Base-by-base conservation (phyloP, 805 yeast species). In the Kazachstania bromeliacearum region DNA sequence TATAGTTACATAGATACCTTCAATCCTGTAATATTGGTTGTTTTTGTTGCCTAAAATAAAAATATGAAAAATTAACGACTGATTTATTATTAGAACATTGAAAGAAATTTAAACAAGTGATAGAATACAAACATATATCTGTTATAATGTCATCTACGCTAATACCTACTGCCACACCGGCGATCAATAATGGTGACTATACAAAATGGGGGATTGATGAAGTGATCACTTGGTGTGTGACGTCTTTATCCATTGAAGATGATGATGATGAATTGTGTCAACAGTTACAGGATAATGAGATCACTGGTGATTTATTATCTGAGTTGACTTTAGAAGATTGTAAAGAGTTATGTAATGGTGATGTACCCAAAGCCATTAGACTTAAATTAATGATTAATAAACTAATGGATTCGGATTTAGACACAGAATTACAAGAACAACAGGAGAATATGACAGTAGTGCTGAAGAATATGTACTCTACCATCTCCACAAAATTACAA, bases 261-360 rank as follows among this genome's bases (percentile, higher is more conserved):
- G 40, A 41, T 18, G 46, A 44, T 15, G 46, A 44, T 15, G 31
- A 35, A n/a, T 31, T 47, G 30, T 43, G 35, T 7, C 33, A 34
- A 9, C 50, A 37, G 27, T 28, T 50, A 13, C 37, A 29, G 12
- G 46, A 40, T 23, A 51, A 53, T 41, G 48, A 38, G 23, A 56
- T 55, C 19, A 48, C 40, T 32, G 95, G 95, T 2, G 73, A 80
- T 21, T 67, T 82, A 4, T 61, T 89, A 35, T 76, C 84, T 2
- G 77, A 74, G 42, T 63, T 88, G 34, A 74, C 75, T 22, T 73
- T 82, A 9, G 74, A 71, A 7, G 92, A 85, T 51, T 70, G 88
- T 30, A 64, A 67, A 41, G 95, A 87, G 36, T 61, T 89, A 50
- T 94, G 88, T 2, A 68, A 82, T 1, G 38, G 42, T 5, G 62